phyloP scores from a whole-genome alignment of 768 basidiomycete genomes.

The Pisolithus albus region DNA sequence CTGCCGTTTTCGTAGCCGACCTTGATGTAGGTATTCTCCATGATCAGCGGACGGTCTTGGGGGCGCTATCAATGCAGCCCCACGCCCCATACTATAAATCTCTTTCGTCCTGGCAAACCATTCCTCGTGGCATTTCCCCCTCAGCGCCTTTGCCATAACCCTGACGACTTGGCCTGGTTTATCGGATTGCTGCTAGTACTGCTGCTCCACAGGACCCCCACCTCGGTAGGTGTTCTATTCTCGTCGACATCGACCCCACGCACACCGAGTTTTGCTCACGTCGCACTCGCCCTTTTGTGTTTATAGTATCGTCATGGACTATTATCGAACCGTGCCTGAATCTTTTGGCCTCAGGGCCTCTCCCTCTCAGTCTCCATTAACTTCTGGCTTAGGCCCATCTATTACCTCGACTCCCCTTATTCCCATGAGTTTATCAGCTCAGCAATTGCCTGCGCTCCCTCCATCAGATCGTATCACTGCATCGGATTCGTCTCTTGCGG shows the following conservation, averaged over 20 bases:
- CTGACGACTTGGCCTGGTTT: background rate
- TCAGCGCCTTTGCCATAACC: background rate
- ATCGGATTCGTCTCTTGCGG: conserved; percentile 2
- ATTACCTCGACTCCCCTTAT: background rate
- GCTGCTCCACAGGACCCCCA: background rate
- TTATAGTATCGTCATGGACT: background rate
- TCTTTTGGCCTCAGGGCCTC: background rate
- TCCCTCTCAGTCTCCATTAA: background rate
- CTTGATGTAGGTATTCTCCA: too few relatives aligned
- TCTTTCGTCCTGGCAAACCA: too few relatives aligned
- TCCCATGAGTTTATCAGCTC: background rate
- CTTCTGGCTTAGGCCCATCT: background rate
- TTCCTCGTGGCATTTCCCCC: too few relatives aligned
- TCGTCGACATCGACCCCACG: background rate
- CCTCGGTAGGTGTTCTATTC: background rate
- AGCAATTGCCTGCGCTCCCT: background rate
- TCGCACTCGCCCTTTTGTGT: background rate
- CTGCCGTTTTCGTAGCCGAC: too few relatives aligned
- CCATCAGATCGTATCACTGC: conserved; percentile 4
- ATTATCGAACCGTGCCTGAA: background rate
- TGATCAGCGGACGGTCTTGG: too few relatives aligned
- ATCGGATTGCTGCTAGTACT: background rate
- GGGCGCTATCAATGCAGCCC: too few relatives aligned
- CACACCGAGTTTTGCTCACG: background rate
- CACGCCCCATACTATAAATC: too few relatives aligned